Conservation (phyloP, 2,329 filamentous ascomycete species). For the Calycina marina region DNA sequence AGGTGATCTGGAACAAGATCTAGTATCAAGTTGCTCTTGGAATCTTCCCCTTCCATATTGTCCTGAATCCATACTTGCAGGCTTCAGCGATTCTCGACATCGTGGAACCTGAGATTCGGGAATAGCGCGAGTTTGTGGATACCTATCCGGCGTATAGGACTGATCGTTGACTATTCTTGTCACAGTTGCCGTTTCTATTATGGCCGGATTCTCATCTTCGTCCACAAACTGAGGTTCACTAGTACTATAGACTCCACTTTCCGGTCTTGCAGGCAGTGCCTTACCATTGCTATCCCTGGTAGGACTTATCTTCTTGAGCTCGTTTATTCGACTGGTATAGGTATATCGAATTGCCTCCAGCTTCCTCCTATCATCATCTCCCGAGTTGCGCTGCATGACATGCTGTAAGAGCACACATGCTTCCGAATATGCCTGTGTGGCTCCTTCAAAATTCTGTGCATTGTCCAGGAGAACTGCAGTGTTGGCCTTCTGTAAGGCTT, state of each 20-base stretch:
- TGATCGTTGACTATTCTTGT: constrained; percentile 33
- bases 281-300: constrained; percentile 43
- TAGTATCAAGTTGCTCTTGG: constrained; percentile 27
- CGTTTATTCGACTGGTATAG: constrained; percentile 79
- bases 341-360: constrained; percentile 84
- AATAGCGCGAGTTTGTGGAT: constrained; percentile 13
- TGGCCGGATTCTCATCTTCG: constrained; percentile 30
- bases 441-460: constrained; percentile 85
- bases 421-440: constrained; percentile 79
- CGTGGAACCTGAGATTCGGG: constrained; percentile 18
- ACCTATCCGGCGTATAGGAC: constrained; percentile 11
- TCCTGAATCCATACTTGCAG: constrained; percentile 16
- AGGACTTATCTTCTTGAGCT: constrained; percentile 61
- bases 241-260: constrained; percentile 41
- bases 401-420: constrained; percentile 79
- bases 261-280: constrained; percentile 56
- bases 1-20: constrained; percentile 38
- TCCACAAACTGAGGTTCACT: constrained; percentile 22
- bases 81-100: constrained; percentile 23
- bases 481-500: constrained; percentile 87
- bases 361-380: constrained; percentile 77
- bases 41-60: constrained; percentile 20
- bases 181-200: constrained; percentile 37
- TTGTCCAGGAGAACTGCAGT: constrained; percentile 92
- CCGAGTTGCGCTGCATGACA: constrained; percentile 72